phyloP scores from a whole-genome alignment of 2,329 filamentous ascomycete species.

The Fusarium transvaalense region DNA sequence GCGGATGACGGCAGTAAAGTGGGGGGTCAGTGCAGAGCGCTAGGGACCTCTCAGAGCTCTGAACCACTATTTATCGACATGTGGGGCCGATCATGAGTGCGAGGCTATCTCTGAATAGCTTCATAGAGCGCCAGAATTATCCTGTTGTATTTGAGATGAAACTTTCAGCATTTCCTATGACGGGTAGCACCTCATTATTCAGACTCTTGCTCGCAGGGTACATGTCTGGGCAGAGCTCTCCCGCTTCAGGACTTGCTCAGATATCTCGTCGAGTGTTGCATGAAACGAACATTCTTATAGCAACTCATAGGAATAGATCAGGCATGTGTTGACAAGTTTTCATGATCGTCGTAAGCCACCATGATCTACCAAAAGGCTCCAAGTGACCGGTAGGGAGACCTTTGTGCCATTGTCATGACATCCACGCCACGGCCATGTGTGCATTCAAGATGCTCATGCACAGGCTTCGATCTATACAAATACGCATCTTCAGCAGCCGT shows the following conservation, averaged over 20 bases:
- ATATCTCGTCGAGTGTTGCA: background rate
- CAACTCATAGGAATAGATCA: background rate
- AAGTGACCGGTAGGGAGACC: conserved; percentile 2
- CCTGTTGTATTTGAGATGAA: background rate
- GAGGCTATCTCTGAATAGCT: conserved; percentile 1
- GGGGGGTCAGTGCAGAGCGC: conserved; percentile 15
- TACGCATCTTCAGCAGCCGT: conserved; percentile 9
- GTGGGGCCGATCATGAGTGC: conserved; percentile 16
- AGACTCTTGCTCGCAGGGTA: background rate
- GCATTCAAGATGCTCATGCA: conserved; percentile 22
- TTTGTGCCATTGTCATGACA: conserved; percentile 7
- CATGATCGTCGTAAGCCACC: conserved; percentile 7
- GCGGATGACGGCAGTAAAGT: conserved; percentile 42
- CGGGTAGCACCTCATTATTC: background rate
- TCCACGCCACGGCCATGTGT: conserved; percentile 11
- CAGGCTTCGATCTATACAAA: conserved; percentile 15
- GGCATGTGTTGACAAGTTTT: background rate
- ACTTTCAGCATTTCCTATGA: background rate
- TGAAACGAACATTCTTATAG: background rate
- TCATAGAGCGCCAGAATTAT: background rate
- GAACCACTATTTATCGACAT: background rate
- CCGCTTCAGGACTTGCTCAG: background rate
- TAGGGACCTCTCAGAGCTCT: conserved; percentile 1
- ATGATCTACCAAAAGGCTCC: conserved; percentile 12
- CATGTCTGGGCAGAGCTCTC: background rate